A percentile compares a stretch with the other conserved stretches of the same genome.
Conservation (phyloP, 2,329 filamentous ascomycete species). For the Hyphodiscus sp. region DNA sequence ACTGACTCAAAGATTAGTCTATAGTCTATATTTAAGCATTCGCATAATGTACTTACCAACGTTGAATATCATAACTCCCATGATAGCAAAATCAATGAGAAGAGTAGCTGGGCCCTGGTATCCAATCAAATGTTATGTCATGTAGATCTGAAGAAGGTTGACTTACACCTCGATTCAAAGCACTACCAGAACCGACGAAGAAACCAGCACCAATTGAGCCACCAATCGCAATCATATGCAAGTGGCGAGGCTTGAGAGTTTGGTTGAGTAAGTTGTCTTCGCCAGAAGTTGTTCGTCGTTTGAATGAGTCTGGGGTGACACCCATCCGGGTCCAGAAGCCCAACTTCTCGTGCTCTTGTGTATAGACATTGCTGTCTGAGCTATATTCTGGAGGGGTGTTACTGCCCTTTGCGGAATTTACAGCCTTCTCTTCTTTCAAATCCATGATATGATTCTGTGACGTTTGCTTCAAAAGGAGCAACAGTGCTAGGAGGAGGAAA, state of each 20-base stretch:
- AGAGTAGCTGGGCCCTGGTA: conserved; percentile 62
- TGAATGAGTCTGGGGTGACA: conserved; percentile 34
- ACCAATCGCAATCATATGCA: conserved; percentile 97
- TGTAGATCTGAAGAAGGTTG: not conserved
- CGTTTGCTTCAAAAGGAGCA: not conserved
- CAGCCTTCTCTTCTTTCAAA: conserved; percentile 3
- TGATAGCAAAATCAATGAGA: conserved; percentile 66
- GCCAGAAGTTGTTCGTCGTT: conserved; percentile 24
- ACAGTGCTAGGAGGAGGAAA: not conserved
- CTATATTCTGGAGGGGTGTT: conserved; percentile 8
- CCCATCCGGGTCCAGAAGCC: conserved; percentile 34
- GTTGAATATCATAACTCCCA: conserved; percentile 75
- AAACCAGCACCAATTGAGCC: conserved; percentile 85
- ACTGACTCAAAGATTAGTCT: conserved; percentile 54
- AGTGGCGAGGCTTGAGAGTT: conserved; percentile 72
- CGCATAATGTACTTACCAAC: conserved; percentile 9
- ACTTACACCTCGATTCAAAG: conserved; percentile 53
- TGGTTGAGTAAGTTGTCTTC: conserved; percentile 54
- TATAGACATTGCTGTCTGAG: conserved; percentile 1
- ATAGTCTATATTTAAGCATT: not conserved
- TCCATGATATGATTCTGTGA: not conserved
- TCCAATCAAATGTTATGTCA: not conserved
- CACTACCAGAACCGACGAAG: conserved; percentile 74
- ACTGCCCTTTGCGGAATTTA: conserved; percentile 1
- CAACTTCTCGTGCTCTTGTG: conserved; percentile 22